Percentiles rank a stretch among this genome's conserved stretches.
phyloP scores from a whole-genome alignment of 2,329 filamentous ascomycete species.

The Rhinocladiella mackenziei region DNA sequence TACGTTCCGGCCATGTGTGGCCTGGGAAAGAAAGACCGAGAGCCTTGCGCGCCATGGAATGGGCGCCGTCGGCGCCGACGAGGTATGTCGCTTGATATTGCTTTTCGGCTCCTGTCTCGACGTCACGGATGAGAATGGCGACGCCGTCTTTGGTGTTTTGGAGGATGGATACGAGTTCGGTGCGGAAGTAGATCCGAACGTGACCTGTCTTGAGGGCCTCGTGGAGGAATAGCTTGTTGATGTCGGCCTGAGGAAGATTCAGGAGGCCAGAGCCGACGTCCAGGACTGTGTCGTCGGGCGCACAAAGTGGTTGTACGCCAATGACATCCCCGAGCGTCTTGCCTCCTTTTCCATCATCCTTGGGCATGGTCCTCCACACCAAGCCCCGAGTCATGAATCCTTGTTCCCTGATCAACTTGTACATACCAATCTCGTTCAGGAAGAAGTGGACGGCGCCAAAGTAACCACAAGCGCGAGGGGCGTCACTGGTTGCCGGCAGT shows the following conservation, averaged over 20 bases:
- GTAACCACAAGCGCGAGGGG: constrained; percentile 17
- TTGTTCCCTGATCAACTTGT: constrained; percentile 14
- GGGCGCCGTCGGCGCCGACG: constrained; percentile 14
- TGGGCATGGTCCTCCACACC: constrained; percentile 9
- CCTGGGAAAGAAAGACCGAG: constrained; percentile 16
- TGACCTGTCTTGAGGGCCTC: constrained; percentile 15
- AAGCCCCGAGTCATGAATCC: constrained; percentile 17
- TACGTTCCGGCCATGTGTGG: constrained; percentile 18
- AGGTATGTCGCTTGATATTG: constrained; percentile 5
- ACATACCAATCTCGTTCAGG: constrained; percentile 12
- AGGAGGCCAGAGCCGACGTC: constrained; percentile 7
- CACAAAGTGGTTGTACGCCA: constrained; percentile 5
- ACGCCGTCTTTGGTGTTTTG: constrained; percentile 10
- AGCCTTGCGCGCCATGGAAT: constrained; percentile 8
- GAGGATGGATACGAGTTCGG: constrained; percentile 8
- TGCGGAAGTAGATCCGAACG: constrained; percentile 14
- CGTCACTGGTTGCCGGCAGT: constrained; percentile 6
- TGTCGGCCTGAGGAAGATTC: constrained; percentile 13
- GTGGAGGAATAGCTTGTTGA: constrained; percentile 13
- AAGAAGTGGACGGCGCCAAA: constrained; percentile 8
- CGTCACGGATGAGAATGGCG: not conserved
- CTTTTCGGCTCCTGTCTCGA: not conserved
- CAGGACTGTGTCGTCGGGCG: constrained; percentile 6
- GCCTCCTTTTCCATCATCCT: constrained; percentile 13
- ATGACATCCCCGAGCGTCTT: constrained; percentile 13